These are phyloP conservation scores for Haplosporangium gracile DNA, from an alignment of 192 early-diverging fungal genomes.

Conservation along the genomic window DNA sequence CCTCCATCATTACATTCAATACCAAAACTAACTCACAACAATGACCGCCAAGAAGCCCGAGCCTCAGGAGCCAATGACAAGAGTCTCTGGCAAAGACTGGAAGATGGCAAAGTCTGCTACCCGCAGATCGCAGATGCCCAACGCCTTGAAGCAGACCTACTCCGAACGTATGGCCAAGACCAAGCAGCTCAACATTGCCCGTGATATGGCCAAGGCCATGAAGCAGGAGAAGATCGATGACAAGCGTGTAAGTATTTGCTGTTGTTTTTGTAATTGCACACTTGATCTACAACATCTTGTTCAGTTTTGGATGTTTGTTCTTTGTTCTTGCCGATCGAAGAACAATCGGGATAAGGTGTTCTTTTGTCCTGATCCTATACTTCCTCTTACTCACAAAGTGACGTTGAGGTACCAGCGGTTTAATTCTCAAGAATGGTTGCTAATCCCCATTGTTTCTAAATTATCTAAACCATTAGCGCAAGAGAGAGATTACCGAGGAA, in stretches of 20 bases:
- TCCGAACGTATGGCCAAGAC: conserved; percentile 49
- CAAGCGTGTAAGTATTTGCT: conserved; percentile 41
- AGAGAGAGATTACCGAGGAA: conserved; percentile 56
- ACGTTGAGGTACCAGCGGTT: neutral
- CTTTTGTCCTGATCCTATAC: too few relatives aligned
- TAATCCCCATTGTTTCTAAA: neutral
- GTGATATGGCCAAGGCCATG: conserved; percentile 44
- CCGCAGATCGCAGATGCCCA: conserved; percentile 55
- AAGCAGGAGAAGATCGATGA: conserved; percentile 58
- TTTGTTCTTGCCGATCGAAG: too few relatives aligned
- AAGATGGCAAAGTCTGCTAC: conserved; percentile 58
- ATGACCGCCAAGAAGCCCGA: conserved; percentile 52
- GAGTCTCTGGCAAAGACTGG: conserved; percentile 76
- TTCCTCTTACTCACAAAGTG: neutral
- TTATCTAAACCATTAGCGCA: conserved; percentile 27
- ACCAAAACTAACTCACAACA: neutral
- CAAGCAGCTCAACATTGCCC: conserved; percentile 50
- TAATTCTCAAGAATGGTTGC: neutral
- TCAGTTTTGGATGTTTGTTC: too few relatives aligned
- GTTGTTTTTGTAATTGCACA: neutral
- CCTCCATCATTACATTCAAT: neutral
- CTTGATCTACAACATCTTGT: too few relatives aligned
- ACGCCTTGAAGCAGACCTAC: conserved; percentile 51
- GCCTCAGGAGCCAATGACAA: conserved; percentile 74
- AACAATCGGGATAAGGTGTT: too few relatives aligned